Evolutionary conservation across 192 early-diverging fungal species (phyloP), one percentile per base, ranked within the genome.

Genomic region (Radiomyces spectabilis): DNA sequence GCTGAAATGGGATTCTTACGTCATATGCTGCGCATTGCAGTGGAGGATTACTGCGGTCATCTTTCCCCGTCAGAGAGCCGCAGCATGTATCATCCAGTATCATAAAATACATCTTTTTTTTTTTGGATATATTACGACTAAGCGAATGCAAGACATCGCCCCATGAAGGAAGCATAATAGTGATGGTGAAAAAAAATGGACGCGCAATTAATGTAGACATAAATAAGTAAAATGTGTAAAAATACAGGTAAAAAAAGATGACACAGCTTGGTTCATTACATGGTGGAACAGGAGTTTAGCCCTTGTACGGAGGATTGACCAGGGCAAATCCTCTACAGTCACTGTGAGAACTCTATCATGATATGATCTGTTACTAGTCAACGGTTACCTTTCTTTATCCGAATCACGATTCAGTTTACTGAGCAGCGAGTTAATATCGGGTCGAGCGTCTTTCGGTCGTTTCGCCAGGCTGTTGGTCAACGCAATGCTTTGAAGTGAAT

Each of bases 1-100:
- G 35, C 22, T 41, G 66, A 68, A 50, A 68, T 62, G 66, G 38
- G 41, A 4, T 68, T 62, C 43, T 68, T 68, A 43, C 47, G 66
- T 26, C 50, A 62, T 5, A 29, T 57, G 3, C n/a, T 68, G 3
- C 59, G 66, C 15, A 31, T 57, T 18, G 55, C 47, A 2, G 60
- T 56, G 2, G 50, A 13, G 22, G 66, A 68, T 62, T 62, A 62
- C 18, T 40, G n/a, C n/a, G n/a, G n/a, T n/a, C n/a, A n/a, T n/a
- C n/a, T n/a, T n/a, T n/a, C n/a, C n/a, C n/a, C n/a, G n/a, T n/a
- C n/a, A n/a, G n/a, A n/a, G n/a, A n/a, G n/a, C n/a, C n/a, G n/a
- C n/a, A n/a, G n/a, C n/a, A n/a, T n/a, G n/a, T n/a, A n/a, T n/a
- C n/a, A n/a, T n/a, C n/a, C n/a, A n/a, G n/a, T n/a, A n/a, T n/a